Evolutionary conservation across 1,284 basidiomycete genomes (phyloP), one percentile per base, ranked within the genome.

Genomic region (Rhodotorula sp.): DNA sequence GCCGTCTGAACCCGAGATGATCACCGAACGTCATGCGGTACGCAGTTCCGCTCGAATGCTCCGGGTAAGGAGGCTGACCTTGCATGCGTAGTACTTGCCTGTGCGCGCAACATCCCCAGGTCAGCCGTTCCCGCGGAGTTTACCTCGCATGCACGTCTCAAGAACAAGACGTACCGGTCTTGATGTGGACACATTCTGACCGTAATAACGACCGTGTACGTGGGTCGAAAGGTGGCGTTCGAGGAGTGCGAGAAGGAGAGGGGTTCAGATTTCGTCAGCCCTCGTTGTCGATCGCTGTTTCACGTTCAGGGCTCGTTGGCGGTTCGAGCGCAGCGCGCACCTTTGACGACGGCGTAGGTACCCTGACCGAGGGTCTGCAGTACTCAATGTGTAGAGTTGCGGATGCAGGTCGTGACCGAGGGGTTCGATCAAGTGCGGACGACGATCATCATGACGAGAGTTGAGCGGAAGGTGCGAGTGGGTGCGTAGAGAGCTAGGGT

Each of bases 171-270:
- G 37, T 42, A 68, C 69, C 88, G 0, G 94, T 95, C 82, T 90
- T 89, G 84, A 97, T 91, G 79, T 97, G 95, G 22, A 97, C 93
- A 93, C 95, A 83, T 97, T 95, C 81, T 93, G 42, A 4, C 1
- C n/a, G 60, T 4, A 17, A 1, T 12, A 48, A 17, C 12, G 37
- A 30, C 30, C n/a, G 42, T 1, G 18, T 42, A 22, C 48, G 24
- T 15, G 6, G 7, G n/a, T 0, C n/a, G 26, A 30, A 15, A 29
- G 4, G 10, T 24, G 44, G n/a, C 15, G 37, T 0, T 2, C 15
- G 46, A 57, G 46, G 22, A 22, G 49, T 44, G 7, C 20, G 46
- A 55, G 6, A 22, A 37, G 56, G 46, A 33, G 29, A n/a, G 22
- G 55, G 29, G 8, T 42, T 42, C 37, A 42, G 37, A 42, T 42